Conservation (phyloP, 2,329 filamentous ascomycete genomes). For the Fusarium napiforme region DNA sequence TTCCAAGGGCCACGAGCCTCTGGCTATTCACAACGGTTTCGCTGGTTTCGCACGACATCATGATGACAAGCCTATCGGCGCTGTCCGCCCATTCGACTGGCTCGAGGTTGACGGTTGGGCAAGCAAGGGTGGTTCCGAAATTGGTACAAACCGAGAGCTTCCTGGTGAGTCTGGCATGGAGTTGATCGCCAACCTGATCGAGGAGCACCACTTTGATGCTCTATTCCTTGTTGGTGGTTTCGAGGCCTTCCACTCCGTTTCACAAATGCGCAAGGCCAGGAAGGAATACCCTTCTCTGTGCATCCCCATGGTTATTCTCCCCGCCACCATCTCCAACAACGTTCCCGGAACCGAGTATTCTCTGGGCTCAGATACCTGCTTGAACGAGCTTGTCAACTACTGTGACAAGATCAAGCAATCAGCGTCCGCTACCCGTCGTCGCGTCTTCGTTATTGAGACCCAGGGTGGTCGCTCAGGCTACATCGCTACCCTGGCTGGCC, state of each 20-base stretch:
- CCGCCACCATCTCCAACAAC: conserved; percentile 99
- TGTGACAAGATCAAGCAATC: conserved; percentile 98
- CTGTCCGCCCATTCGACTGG: conserved; percentile 90
- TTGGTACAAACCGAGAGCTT: conserved; percentile 95
- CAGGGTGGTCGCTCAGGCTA: conserved; percentile 96
- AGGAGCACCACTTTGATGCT: conserved; percentile 88
- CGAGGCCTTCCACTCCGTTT: conserved; percentile 93
- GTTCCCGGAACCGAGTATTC: conserved; percentile 98
- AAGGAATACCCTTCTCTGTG: conserved; percentile 84
- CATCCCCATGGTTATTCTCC: conserved; percentile 90
- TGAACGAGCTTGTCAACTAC: conserved; percentile 94
- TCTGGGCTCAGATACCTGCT: conserved; percentile 92
- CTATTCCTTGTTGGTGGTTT: conserved; percentile 95
- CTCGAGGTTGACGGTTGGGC: conserved; percentile 95
- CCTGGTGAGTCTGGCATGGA: conserved; percentile 87
- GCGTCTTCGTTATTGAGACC: conserved; percentile 98
- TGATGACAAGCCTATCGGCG: conserved; percentile 80
- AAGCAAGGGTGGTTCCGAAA: conserved; percentile 95
- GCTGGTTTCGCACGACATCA: conserved; percentile 93
- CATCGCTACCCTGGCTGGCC: conserved; percentile 87
- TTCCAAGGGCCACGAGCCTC: conserved; percentile 87
- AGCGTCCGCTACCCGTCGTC: conserved; percentile 88
- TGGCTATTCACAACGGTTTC: conserved; percentile 97
- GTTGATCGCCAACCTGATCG: conserved; percentile 83
- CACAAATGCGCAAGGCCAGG: conserved; percentile 84